Evolutionary conservation across 257 asterid genomes (phyloP), one percentile per base, ranked within the genome.

Genomic region (Echites panduratus): DNA sequence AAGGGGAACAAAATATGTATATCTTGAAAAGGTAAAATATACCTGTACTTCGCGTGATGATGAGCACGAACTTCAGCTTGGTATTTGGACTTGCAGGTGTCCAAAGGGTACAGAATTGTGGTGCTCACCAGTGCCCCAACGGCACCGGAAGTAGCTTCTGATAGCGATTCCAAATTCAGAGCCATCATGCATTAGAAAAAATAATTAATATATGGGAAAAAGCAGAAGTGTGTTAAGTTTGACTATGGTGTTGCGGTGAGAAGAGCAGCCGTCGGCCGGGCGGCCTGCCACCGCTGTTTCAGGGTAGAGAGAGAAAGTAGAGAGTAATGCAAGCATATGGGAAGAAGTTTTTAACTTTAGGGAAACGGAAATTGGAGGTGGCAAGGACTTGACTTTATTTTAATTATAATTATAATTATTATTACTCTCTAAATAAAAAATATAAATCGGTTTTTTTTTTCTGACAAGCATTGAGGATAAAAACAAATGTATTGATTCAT

Each of bases 61-160:
- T 82, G 97, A 79, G 85, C 81, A 75, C 87, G 90, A 82, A 89
- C 86, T 64, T 93, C 98, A 78, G 98, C 97, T 85, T 93, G 98
- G 65, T 86, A 93, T 80, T 90, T 93, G n/a, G 90, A 85, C 83
- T 93, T 93, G 87, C 97, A 90, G 74, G 98, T 93, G 58, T 93
- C 98, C 16, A 93, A 84, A 27, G 98, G 98, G 76, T 93, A 93
- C 82, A 93, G 58, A 67, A 93, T 70, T 75, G 98, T 88, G 80
- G 96, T 93, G 83, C 98, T 93, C 45, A 89, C 86, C 78, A 93
- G 87, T 59, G 98, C 76, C 73, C 98, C 98, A 72, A 93, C 79
- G 49, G 98, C 98, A 66, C 97, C 98, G 9, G 98, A 86, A 9
- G 96, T 82, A 70, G 98, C 98, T 82, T 93, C 98, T 68, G 86